Base-by-base conservation (phyloP, 2,329 filamentous ascomycete genomes). In the Aspergillus sp. region DNA sequence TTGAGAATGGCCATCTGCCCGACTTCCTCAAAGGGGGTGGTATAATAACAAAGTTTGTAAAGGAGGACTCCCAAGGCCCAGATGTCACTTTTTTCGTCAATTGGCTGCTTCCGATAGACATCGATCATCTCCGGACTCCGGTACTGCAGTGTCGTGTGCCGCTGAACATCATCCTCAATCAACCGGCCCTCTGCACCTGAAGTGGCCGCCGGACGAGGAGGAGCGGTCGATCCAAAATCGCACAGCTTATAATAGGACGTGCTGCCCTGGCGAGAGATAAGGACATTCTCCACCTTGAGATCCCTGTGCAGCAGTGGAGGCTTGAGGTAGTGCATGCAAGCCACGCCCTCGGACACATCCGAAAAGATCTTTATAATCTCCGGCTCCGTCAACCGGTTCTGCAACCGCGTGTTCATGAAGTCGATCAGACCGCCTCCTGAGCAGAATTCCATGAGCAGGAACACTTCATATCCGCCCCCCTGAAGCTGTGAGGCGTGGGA, bases 21-120 rank as follows among this genome's bases (percentile, higher is more conserved):
- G 61, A 95, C 90, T 51, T 97, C 91, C 69, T 98, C 93, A 59
- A 98, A 98, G 1, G 93, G 93, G 5, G 93, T 98, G 1, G 93
- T 98, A 69, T 98, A 98, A 69, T 97, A 98, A 73, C 93, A 98
- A 49, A 98, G 77, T 74, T 98, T 98, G 75, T 98, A 98, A 43
- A 98, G 71, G 46, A 98, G 73, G 34, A 98, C 93, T 5, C 93
- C 93, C 48, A 98, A 71, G 1, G 93, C 93, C 93, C 90, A 98
- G 28, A 98, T 96, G 66, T 98, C 93, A 39, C 90, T 94, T 73
- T 98, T 98, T 71, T 98, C 93, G 62, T 98, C 89, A 61, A 98
- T 95, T 1, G 93, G 90, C 57, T 90, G 88, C 67, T 94, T 95
- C 50, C 90, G 79, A 70, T 96, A 98, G 26, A 98, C 93, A 61